Evolutionary conservation across 2,329 filamentous ascomycete species (phyloP), one percentile per base, ranked within the genome.

Genomic region (Dactylellina parvicollis): DNA sequence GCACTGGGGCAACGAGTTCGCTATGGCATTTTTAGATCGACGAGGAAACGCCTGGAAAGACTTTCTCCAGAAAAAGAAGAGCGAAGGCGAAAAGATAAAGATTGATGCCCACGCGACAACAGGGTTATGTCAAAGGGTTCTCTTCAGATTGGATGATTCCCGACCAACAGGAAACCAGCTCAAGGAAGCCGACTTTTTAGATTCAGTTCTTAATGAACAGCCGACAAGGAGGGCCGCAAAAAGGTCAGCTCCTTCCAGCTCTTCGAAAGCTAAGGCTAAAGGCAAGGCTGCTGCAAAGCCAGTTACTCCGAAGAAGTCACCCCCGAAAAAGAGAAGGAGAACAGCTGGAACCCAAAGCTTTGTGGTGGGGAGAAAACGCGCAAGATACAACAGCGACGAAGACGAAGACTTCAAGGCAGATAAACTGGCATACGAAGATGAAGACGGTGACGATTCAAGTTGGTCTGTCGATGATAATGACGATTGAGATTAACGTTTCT

Each of bases 111-210:
- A 54, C 26, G 59, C 40, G 12, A 47, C 52, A 4, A 20, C 42
- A 8, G 67, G 59, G 12, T 28, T 72, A 3, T 72, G 67, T n/a
- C 59, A 72, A 24, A 65, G 46, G 12, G 67, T 72, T 18, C 47
- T 72, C 16, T 72, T 65, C 22, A 47, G 67, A n/a, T 36, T 72
- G 18, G 67, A 72, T 44, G 67, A 72, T 22, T 72, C 67, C 18
- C 44, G 67, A 26, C 67, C 67, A 10, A 65, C 67, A n/a, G 67
- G 46, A n/a, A 72, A 64, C 24, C 67, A 72, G 26, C 67, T 72
- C 18, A 64, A 50, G 4, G 67, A 72, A 44, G 59, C 42, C 4
- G 57, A 72, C 47, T 72, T 72, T 36, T 54, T 72, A 28, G 67
- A 72, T 38, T 32, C 62, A 18, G 24, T 32, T 12, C 38, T 7